Evolutionary conservation across 225 moss, liverwort and hornwort species (phyloP).

Genomic region (Thuidium tamariscinum): DNA sequence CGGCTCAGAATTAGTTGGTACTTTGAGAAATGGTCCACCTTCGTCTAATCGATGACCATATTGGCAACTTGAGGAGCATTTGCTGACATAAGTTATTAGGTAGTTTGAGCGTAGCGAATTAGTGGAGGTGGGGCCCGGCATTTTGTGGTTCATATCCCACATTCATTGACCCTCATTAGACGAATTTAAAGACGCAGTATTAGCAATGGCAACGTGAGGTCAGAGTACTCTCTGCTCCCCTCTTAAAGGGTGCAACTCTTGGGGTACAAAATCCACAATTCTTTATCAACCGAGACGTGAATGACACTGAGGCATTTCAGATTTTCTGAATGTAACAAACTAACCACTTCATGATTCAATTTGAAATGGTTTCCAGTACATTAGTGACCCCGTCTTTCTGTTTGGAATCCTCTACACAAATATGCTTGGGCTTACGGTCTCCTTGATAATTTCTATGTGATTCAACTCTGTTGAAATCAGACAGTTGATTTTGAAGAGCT

Average conservation of each 20-base stretch:
- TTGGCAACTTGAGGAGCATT: not conserved
- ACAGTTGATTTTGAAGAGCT: not conserved
- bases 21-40: conserved; percentile 10
- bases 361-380: not conserved
- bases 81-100: not conserved
- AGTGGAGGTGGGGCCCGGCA: not conserved
- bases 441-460: not conserved
- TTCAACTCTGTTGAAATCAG: not conserved
- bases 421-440: not conserved
- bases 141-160: not conserved
- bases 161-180: not conserved
- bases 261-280: not conserved
- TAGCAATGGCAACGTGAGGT: not conserved
- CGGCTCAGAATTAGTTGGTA: conserved; percentile 26
- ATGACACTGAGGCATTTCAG: not conserved
- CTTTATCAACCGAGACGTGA: not conserved
- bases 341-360: not conserved
- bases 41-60: not conserved
- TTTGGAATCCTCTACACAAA: not conserved
- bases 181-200: not conserved
- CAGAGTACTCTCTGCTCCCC: not conserved
- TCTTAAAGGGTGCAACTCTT: not conserved
- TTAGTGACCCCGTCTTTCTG: not conserved
- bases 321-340: not conserved
- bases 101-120: not conserved